Evolutionary conservation across 2,329 filamentous ascomycete genomes (phyloP), one percentile per base, ranked within the genome.

Genomic region (Trichoderma asperellum): DNA sequence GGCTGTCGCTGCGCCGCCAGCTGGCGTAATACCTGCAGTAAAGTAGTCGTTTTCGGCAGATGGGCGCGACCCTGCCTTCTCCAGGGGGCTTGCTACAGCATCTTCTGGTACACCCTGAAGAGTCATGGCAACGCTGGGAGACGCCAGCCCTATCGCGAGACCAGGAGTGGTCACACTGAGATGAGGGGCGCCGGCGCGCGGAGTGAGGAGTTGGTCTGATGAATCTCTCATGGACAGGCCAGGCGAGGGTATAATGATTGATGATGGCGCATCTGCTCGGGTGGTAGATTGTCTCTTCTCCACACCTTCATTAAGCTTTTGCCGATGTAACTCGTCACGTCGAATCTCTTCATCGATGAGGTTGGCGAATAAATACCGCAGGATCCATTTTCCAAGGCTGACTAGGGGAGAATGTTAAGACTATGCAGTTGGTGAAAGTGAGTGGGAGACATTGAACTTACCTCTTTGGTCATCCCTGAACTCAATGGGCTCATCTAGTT

Each of bases 311-410:
- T 93, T 87, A 8, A 97, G 81, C 57, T 87, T 86, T 56, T 88
- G 84, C n/a, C 95, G 88, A 77, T 92, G 89, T 0, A 81, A 83
- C 75, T 92, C 89, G 76, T 99, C 96, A 64, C 93, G 88, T 72
- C 87, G 89, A 73, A 97, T 92, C 78, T 98, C 93, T 78, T 97
- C 94, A 71, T 97, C 92, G 66, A 99, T 91, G 53, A 98, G 84
- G 68, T 92, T 91, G 11, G 91, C 89, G 81, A 99, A 99, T 0
- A 99, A 85, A 79, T 97, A 97, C 40, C 96, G 89, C 70, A 99
- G 82, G 57, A 98, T 89, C 96, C 96, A 99, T 83, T 97, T 97
- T 10, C 96, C 96, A 57, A 98, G 88, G 76, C 97, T 98, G 79
- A 98, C 92, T 96, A 72, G 32, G n/a, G 55, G 49, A 21, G 37